A percentile compares a stretch with the other conserved stretches of the same genome.
These are phyloP conservation scores for Apiospora phragmitis DNA, from an alignment of 2,329 filamentous ascomycete genomes.

Conservation along the genomic window DNA sequence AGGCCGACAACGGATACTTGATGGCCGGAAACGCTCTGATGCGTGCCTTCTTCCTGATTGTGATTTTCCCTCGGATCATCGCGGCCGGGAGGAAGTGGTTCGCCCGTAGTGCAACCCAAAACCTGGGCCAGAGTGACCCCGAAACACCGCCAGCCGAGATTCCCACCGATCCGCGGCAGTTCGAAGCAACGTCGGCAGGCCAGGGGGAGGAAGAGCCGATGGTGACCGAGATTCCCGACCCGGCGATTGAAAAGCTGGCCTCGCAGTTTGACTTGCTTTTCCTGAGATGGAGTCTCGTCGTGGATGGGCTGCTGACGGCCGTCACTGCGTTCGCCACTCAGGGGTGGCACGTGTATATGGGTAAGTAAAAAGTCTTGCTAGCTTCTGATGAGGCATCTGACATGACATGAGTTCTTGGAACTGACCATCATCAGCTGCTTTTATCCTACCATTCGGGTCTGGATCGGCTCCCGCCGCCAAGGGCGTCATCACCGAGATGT, in stretches of 20 bases:
- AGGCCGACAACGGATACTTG: conserved; percentile 51
- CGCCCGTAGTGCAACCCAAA: conserved; percentile 13
- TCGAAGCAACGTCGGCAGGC: neutral
- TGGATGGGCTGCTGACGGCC: conserved; percentile 65
- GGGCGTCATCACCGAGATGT: conserved; percentile 73
- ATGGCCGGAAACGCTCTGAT: conserved; percentile 54
- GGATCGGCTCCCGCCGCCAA: conserved; percentile 71
- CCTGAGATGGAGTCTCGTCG: conserved; percentile 63
- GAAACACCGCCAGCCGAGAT: neutral
- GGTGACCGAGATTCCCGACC: conserved; percentile 19
- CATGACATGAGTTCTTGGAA: neutral
- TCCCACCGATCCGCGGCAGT: neutral
- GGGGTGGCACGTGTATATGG: conserved; percentile 69
- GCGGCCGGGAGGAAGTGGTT: conserved; percentile 38
- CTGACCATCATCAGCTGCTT: conserved; percentile 47
- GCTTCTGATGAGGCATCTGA: neutral
- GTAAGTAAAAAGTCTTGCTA: conserved; percentile 30
- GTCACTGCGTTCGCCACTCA: conserved; percentile 61
- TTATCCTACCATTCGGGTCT: conserved; percentile 66
- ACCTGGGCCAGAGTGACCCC: neutral
- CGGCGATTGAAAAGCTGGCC: conserved; percentile 40
- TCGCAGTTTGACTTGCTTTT: conserved; percentile 68
- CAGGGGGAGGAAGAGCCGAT: neutral
- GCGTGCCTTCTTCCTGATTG: conserved; percentile 51
- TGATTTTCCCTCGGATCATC: conserved; percentile 51